Evolutionary conservation across 441 rosid genomes (phyloP), one percentile per base, ranked within the genome.

Genomic region (Euphorbia celastroides): DNA sequence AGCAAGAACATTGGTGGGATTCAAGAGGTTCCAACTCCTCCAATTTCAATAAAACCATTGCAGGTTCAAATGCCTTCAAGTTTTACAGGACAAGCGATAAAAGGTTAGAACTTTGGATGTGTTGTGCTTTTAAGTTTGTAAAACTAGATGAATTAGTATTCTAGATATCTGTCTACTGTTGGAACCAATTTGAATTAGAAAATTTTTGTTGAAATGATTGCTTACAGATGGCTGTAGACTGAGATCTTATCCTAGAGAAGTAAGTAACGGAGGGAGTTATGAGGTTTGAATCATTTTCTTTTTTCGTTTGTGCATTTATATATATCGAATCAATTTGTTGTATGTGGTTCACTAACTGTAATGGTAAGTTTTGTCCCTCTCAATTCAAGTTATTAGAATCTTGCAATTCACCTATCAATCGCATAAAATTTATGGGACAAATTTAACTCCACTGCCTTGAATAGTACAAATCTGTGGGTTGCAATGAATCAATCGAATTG

Each of bases 171-270:
- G 19, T 32, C 20, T 59, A 10, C 8, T 13, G 23, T 32, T 26
- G 3, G n/a, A 17, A 50, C 57, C 19, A 10, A 34, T 28, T 36
- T 55, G 42, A 55, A 62, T 20, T 69, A 44, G 28, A 54, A 27
- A 30, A 7, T 36, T 26, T 7, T 27, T 58, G 13, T n/a, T 36
- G 12, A 14, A 38, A 5, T 71, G 5, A 20, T 36, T 23, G 32
- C 17, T 44, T 77, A 77, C 81, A 70, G 90, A 76, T 77, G n/a
- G n/a, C n/a, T n/a, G n/a, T n/a, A 80, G 63, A 13, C 62, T 56
- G 19, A 57, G 55, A 60, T 73, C 66, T 62, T 61, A 74, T 72
- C 72, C 74, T n/a, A 26, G 60, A 71, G 76, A 75, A 56, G 72
- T 66, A 60, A 67, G 50, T 57, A 38, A 25, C 28, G 65, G 70